Base-by-base conservation (phyloP, 2,329 filamentous ascomycete genomes). In the Verticillium albo-atrum region DNA sequence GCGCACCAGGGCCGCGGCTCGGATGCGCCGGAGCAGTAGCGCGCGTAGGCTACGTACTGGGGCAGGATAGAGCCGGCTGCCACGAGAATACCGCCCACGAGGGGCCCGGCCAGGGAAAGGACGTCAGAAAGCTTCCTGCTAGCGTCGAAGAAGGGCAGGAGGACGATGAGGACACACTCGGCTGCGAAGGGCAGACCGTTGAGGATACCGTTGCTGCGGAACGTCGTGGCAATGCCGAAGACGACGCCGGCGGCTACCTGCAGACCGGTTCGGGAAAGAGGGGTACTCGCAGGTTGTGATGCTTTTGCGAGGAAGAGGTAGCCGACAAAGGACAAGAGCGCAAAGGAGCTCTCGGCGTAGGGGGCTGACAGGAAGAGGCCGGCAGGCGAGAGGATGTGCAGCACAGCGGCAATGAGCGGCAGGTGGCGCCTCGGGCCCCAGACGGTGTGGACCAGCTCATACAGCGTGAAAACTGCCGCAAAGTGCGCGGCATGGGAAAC, bases 361-460 rank as follows among this genome's bases (percentile, higher is more conserved):
- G 94, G 92, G 0, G 93, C 89, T 0, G 89, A 93, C 20, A 99
- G 83, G 70, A 99, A 98, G 2, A 97, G 75, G 1, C 94, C 94
- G 0, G 90, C 95, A 0, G 95, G 94, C 0, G 91, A 95, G 55
- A 98, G 70, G 58, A 96, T 82, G 72, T 98, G 92, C 55, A 98
- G 77, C 17, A 83, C 76, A 3, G 91, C 86, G 9, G 91, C 82
- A 25, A 89, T 70, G 62, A 94, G 87, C 2, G 91, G 83, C 47
- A 89, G 72, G n/a, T 71, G 78, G n/a, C 67, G 55, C 3, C 17
- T 14, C 14, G 55, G 26, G 27, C 17, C 27, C 20, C 26, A 27
- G 42, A 28, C 7, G 7, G 81, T 72, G 58, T 79, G 70, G 2
- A 88, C 85, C 25, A 96, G 83, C 59, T 79, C 76, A 72, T 91